These are phyloP conservation scores for Euphorbia pulcherrima DNA, from an alignment of 345 rosid genomes.

Conservation along the genomic window DNA sequence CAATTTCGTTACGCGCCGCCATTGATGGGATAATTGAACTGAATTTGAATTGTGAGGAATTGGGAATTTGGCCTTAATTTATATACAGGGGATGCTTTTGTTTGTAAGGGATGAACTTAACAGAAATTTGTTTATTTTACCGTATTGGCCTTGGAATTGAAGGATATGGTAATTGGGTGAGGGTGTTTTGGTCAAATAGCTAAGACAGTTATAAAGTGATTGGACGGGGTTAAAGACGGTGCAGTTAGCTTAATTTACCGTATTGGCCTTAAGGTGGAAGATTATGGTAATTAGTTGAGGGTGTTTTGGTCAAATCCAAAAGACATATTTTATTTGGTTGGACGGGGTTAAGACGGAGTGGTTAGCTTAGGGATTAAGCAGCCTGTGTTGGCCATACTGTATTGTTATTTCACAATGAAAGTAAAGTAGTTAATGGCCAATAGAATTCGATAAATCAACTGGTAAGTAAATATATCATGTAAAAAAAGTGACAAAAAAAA, in stretches of 20 bases:
- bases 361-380: slow-evolving; percentile 1
- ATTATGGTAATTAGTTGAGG: neutral
- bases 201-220: neutral
- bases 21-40: slow-evolving; percentile 1
- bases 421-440: too few relatives aligned
- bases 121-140: neutral
- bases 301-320: neutral
- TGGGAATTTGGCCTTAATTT: neutral
- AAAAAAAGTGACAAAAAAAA: too few relatives aligned
- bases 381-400: neutral
- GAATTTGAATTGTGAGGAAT: neutral
- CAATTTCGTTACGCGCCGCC: slow-evolving; percentile 46
- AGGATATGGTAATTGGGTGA: neutral
- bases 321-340: neutral
- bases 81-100: neutral
- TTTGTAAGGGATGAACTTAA: neutral
- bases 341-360: neutral
- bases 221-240: neutral
- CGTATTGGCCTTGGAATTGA: neutral
- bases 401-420: too few relatives aligned
- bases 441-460: too few relatives aligned
- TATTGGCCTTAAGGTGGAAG: neutral
- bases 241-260: slow-evolving; percentile 4
- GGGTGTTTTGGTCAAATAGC: neutral
- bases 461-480: too few relatives aligned